phyloP scores from a whole-genome alignment of 2,329 filamentous ascomycete genomes.

The Waltergamsia citrina region DNA sequence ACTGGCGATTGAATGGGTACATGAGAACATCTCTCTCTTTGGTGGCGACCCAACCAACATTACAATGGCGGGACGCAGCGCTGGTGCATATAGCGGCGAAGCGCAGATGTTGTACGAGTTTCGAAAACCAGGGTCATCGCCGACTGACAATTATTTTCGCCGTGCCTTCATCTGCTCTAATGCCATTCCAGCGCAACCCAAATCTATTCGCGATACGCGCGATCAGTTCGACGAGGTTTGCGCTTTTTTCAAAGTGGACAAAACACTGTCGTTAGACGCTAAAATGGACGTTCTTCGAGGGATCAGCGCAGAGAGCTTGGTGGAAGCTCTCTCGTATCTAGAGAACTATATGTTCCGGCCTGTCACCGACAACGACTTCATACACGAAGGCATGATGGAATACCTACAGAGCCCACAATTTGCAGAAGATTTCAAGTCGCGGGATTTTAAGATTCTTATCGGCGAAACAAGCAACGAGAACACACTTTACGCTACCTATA shows the following conservation, averaged over 20 bases:
- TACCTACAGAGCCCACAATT: slow-evolving; percentile 26
- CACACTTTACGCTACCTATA: slow-evolving; percentile 30
- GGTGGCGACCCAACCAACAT: slow-evolving; percentile 34
- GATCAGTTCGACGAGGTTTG: slow-evolving; percentile 33
- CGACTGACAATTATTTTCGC: slow-evolving; percentile 15
- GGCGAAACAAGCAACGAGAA: slow-evolving; percentile 34
- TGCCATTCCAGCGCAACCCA: slow-evolving; percentile 33
- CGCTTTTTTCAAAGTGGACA: slow-evolving; percentile 18
- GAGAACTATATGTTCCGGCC: slow-evolving; percentile 35
- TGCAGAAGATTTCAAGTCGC: slow-evolving; percentile 22
- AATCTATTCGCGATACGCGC: slow-evolving; percentile 22
- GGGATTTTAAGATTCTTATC: slow-evolving; percentile 25
- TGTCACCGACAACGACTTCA: slow-evolving; percentile 29
- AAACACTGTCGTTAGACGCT: slow-evolving; percentile 9
- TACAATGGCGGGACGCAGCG: slow-evolving; percentile 31
- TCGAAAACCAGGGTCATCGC: slow-evolving; percentile 8
- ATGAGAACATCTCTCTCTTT: slow-evolving; percentile 33
- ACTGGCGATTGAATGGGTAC: slow-evolving; percentile 39
- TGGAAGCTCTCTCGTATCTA: slow-evolving; percentile 22
- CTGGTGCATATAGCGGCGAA: slow-evolving; percentile 31
- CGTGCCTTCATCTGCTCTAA: slow-evolving; percentile 33
- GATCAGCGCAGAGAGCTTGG: slow-evolving; percentile 19
- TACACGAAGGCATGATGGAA: slow-evolving; percentile 24
- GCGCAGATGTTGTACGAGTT: slow-evolving; percentile 28
- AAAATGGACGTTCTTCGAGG: slow-evolving; percentile 22